Evolutionary conservation across 2,329 filamentous ascomycete species (phyloP).

Genomic region (Penicillium sp.): DNA sequence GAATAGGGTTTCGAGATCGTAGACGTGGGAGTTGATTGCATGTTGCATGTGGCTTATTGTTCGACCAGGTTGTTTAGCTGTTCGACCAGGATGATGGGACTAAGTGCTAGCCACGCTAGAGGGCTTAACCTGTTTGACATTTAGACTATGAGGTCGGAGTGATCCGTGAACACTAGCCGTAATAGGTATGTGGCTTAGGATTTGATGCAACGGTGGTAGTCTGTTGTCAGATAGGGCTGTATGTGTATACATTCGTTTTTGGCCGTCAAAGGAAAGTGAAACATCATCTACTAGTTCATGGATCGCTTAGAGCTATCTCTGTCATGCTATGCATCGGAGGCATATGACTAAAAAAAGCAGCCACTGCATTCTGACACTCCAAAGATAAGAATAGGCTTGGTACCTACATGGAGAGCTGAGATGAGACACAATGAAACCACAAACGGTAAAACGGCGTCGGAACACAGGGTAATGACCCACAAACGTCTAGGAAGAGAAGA

Average conservation of each 20-base stretch:
- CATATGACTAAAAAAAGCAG: not conserved
- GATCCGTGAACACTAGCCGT: not conserved
- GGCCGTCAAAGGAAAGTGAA: not conserved
- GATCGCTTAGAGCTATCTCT: not conserved
- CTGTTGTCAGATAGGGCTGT: not conserved
- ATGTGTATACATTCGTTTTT: no score
- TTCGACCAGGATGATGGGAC: not conserved
- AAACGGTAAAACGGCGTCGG: not conserved
- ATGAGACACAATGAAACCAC: constrained; percentile 1
- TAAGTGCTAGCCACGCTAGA: no score
- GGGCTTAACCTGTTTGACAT: not conserved
- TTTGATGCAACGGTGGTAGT: constrained; percentile 4
- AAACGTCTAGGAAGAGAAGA: not conserved
- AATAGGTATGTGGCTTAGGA: not conserved
- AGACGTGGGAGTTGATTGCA: not conserved
- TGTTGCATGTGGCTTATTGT: not conserved
- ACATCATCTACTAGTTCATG: not conserved
- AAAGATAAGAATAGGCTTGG: constrained; percentile 1
- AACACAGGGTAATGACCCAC: not conserved
- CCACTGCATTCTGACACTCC: not conserved
- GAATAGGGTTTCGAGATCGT: not conserved
- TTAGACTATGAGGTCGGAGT: not conserved
- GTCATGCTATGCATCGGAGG: not conserved
- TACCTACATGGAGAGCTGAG: constrained; percentile 1
- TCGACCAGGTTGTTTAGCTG: not conserved